phyloP scores from a whole-genome alignment of 1,284 basidiomycete genomes.

The Blastosporella zonata region DNA sequence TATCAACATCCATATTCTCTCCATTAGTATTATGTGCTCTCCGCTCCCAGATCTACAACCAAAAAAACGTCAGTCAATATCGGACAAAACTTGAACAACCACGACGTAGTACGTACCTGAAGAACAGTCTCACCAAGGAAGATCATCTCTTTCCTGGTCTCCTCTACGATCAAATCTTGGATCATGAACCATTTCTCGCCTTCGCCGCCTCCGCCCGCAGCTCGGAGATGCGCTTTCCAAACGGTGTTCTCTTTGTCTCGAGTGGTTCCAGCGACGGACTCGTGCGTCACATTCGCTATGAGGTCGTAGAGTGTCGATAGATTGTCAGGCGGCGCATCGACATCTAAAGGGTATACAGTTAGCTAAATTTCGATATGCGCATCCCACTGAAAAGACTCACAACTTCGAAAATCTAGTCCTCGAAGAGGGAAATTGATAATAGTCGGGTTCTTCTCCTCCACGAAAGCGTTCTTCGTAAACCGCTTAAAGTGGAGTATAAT shows the following conservation, averaged over 20 bases:
- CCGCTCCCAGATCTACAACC: constrained; percentile 77
- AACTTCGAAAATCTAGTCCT: constrained; percentile 88
- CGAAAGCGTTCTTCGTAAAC: constrained; percentile 97
- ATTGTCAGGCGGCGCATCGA: constrained; percentile 63
- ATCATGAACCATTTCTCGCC: constrained; percentile 95
- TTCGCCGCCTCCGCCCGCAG: constrained; percentile 72
- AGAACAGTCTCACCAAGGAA: constrained; percentile 95
- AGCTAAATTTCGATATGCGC: constrained; percentile 14
- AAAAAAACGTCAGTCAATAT: constrained; percentile 8
- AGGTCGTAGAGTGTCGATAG: constrained; percentile 85
- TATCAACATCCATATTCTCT: constrained; percentile 26
- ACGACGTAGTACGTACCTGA: constrained; percentile 67
- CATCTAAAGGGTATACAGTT: constrained; percentile 49
- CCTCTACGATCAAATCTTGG: constrained; percentile 95
- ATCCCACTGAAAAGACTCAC: constrained; percentile 46
- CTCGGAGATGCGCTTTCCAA: constrained; percentile 92
- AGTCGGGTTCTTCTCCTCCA: constrained; percentile 98
- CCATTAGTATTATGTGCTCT: constrained; percentile 29
- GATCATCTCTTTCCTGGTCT: constrained; percentile 96
- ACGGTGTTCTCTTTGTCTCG: constrained; percentile 83
- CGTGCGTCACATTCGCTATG: constrained; percentile 92
- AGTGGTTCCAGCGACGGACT: constrained; percentile 92
- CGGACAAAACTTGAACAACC: constrained; percentile 9
- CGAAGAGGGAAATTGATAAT: constrained; percentile 96
- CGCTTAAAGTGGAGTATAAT: constrained; percentile 95